phyloP scores from a whole-genome alignment of 352 stramenopile genomes.

The Globisporangium apiculatum region DNA sequence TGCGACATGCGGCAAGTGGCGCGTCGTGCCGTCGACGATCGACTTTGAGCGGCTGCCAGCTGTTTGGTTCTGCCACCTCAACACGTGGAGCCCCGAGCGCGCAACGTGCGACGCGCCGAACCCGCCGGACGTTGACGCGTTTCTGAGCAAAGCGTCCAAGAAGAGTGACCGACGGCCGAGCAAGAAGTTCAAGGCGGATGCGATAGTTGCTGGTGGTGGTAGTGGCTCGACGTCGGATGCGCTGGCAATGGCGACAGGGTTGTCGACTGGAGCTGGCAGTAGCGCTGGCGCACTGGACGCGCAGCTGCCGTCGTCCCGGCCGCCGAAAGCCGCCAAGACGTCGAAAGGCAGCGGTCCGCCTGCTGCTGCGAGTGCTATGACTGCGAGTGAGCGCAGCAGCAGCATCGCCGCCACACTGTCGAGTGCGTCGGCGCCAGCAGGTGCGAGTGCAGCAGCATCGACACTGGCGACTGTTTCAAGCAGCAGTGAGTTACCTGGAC shows the following conservation, averaged over 20 bases:
- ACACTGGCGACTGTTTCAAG: too few relatives aligned
- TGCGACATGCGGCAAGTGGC: constrained; percentile 93
- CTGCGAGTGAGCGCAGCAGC: not conserved
- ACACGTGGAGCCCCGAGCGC: constrained; percentile 70
- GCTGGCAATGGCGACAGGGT: not conserved
- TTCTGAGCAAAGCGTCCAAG: constrained; percentile 51
- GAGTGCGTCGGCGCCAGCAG: not conserved
- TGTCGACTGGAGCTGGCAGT: not conserved
- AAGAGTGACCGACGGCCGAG: constrained; percentile 27
- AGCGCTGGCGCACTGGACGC: not conserved
- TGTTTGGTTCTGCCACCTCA: constrained; percentile 83
- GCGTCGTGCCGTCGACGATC: constrained; percentile 88
- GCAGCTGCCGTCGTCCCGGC: not conserved
- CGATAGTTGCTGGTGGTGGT: not conserved
- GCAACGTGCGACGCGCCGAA: constrained; percentile 66
- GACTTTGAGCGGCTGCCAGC: constrained; percentile 86
- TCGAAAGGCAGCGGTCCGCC: constrained; percentile 5
- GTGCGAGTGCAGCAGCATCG: not conserved
- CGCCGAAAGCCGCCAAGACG: constrained; percentile 6
- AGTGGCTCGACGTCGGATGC: not conserved
- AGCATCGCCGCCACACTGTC: not conserved
- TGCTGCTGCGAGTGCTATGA: not conserved
- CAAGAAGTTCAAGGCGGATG: constrained; percentile 38
- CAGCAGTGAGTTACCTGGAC: too few relatives aligned
- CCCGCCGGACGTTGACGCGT: constrained; percentile 61